These are phyloP conservation scores for Leonotis leonurus DNA, from an alignment of 257 asterid species.

Conservation along the genomic window DNA sequence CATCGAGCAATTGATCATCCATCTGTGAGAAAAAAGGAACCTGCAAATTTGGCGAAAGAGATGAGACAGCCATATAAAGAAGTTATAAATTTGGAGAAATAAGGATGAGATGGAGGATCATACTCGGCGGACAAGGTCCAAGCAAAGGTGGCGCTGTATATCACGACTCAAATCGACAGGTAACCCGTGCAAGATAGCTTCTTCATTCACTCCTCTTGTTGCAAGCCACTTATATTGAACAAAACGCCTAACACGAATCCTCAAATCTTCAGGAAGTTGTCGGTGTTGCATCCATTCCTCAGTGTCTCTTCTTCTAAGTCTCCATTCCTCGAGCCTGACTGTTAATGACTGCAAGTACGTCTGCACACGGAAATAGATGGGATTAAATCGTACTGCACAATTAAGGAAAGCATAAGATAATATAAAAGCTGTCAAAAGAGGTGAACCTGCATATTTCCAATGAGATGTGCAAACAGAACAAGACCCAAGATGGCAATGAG, in stretches of 20 bases:
- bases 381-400: slow-evolving; percentile 9
- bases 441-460: slow-evolving; percentile 95
- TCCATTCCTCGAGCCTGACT: slow-evolving; percentile 83
- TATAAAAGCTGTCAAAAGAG: background rate
- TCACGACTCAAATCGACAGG: slow-evolving; percentile 90
- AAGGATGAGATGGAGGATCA: slow-evolving; percentile 15
- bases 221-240: slow-evolving; percentile 96
- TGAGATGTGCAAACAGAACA: slow-evolving; percentile 80
- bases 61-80: no score
- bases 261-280: slow-evolving; percentile 88
- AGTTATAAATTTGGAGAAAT: no score
- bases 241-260: slow-evolving; percentile 73
- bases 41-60: slow-evolving; percentile 20
- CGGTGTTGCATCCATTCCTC: slow-evolving; percentile 99
- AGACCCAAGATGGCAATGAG: slow-evolving; percentile 88
- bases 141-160: slow-evolving; percentile 89
- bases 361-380: slow-evolving; percentile 31
- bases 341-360: slow-evolving; percentile 89
- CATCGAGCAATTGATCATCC: slow-evolving; percentile 92
- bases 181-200: slow-evolving; percentile 62
- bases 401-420: background rate
- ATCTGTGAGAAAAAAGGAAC: slow-evolving; percentile 92
- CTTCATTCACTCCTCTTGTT: slow-evolving; percentile 93
- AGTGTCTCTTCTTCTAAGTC: slow-evolving; percentile 81
- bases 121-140: slow-evolving; percentile 96